phyloP scores from a whole-genome alignment of 2,329 filamentous ascomycete genomes.

The Penicillium sclerotiorum region DNA sequence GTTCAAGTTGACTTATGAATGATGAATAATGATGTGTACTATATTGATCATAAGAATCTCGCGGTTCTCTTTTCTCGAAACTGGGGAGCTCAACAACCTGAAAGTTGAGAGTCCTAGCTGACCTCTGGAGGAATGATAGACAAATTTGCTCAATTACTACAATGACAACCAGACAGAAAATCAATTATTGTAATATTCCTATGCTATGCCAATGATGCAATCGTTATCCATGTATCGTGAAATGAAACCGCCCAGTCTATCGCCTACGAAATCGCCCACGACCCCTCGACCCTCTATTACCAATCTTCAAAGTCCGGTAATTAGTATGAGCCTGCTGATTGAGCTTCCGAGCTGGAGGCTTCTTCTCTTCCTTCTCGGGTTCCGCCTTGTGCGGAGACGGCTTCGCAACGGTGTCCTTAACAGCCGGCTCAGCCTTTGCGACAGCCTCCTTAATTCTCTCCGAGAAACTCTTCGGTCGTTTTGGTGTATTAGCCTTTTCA shows the following conservation, averaged over 20 bases:
- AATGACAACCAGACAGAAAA: no score
- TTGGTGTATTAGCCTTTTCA: conserved; percentile 20
- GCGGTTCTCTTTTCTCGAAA: no score
- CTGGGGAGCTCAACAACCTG: no score
- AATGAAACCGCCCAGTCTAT: conserved; percentile 19
- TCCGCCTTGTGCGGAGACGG: conserved; percentile 17
- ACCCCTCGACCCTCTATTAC: conserved; percentile 40
- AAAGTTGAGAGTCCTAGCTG: no score
- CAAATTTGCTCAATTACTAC: no score
- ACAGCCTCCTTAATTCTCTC: conserved; percentile 42
- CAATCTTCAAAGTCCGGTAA: conserved; percentile 51
- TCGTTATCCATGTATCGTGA: conserved; percentile 21
- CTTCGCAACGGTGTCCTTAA: conserved; percentile 19
- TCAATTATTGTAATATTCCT: no score
- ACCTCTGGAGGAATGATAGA: no score
- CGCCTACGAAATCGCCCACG: conserved; percentile 43
- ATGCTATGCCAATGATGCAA: no score
- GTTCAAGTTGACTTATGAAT: neutral
- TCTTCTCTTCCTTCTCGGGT: conserved; percentile 25
- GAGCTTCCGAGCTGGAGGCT: conserved; percentile 38
- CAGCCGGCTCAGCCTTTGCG: conserved; percentile 22
- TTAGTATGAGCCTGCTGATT: conserved; percentile 53
- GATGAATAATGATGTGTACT: neutral
- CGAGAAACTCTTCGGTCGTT: conserved; percentile 35
- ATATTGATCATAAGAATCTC: no score